phyloP scores from a whole-genome alignment of 306 rosid species.

The Trifolium subterraneum region DNA sequence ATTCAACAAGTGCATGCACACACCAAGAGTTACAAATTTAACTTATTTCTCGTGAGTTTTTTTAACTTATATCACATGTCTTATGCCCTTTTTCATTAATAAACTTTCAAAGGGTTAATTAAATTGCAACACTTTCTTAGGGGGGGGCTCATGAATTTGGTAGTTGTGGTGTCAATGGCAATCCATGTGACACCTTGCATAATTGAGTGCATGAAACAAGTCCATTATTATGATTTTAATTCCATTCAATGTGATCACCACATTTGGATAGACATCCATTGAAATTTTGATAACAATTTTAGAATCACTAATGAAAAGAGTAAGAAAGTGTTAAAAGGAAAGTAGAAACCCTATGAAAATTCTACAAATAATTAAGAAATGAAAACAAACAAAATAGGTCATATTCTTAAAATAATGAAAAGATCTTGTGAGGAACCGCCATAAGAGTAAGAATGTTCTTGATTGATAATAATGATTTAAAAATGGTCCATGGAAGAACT shows the following conservation, averaged over 20 bases:
- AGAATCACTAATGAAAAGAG: neutral
- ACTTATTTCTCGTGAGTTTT: conserved; percentile 51
- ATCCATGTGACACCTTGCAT: conserved; percentile 41
- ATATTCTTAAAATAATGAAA: too few species aligned
- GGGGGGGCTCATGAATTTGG: conserved; percentile 33
- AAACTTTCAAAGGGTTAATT: conserved; percentile 4
- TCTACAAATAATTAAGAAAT: too few species aligned
- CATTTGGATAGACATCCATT: neutral
- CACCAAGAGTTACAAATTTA: conserved; percentile 39
- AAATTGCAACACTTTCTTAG: conserved; percentile 4
- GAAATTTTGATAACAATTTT: neutral
- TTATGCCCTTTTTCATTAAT: conserved; percentile 38
- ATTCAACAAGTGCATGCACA: conserved; percentile 30
- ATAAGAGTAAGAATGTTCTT: too few species aligned
- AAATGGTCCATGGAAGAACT: too few species aligned
- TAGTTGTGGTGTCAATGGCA: conserved; percentile 30
- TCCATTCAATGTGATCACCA: conserved; percentile 16
- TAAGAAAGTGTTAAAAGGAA: too few species aligned
- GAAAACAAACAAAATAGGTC: too few species aligned
- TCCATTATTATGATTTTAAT: neutral
- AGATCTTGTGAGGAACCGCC: too few species aligned
- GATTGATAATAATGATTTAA: too few species aligned
- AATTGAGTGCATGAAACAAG: conserved; percentile 32
- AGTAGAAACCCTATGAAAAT: too few species aligned
- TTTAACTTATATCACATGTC: conserved; percentile 42